phyloP scores from a whole-genome alignment of 306 rosid genomes.

The Prunus kanzakura region DNA sequence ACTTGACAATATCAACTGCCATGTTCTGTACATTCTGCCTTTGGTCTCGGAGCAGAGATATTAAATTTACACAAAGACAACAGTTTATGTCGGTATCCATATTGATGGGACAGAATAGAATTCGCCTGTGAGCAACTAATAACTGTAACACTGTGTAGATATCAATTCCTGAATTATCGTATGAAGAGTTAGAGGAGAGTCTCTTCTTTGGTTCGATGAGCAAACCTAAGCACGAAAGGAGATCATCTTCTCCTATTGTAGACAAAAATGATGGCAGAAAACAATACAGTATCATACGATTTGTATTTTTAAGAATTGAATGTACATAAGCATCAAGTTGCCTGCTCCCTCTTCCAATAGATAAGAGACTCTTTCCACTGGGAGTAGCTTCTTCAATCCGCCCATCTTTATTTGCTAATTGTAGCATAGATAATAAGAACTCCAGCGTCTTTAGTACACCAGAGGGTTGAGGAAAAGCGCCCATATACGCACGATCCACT shows the following conservation, averaged over 20 bases:
- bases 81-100: slow-evolving; percentile 90
- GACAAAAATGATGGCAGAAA: slow-evolving; percentile 85
- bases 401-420: slow-evolving; percentile 95
- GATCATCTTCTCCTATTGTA: slow-evolving; percentile 80
- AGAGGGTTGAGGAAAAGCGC: slow-evolving; percentile 94
- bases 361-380: slow-evolving; percentile 79
- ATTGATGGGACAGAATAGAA: slow-evolving; percentile 94
- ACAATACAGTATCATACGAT: slow-evolving; percentile 86
- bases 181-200: slow-evolving; percentile 35
- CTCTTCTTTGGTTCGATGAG: slow-evolving; percentile 66
- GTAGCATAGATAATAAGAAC: slow-evolving; percentile 95
- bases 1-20: slow-evolving; percentile 83
- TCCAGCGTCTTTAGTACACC: slow-evolving; percentile 86
- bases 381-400: slow-evolving; percentile 95
- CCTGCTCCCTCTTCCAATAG: slow-evolving; percentile 85
- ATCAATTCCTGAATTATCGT: slow-evolving; percentile 74
- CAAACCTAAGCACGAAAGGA: slow-evolving; percentile 66
- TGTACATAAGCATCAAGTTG: slow-evolving; percentile 95
- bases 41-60: slow-evolving; percentile 72
- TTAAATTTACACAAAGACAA: slow-evolving; percentile 86
- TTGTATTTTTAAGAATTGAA: slow-evolving; percentile 89
- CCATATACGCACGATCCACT: slow-evolving; percentile 97
- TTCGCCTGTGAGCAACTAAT: slow-evolving; percentile 80
- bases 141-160: slow-evolving; percentile 81
- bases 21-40: slow-evolving; percentile 76